Evolutionary conservation across 805 yeast genomes (phyloP).

Genomic region (Hanseniaspora meyeri): DNA sequence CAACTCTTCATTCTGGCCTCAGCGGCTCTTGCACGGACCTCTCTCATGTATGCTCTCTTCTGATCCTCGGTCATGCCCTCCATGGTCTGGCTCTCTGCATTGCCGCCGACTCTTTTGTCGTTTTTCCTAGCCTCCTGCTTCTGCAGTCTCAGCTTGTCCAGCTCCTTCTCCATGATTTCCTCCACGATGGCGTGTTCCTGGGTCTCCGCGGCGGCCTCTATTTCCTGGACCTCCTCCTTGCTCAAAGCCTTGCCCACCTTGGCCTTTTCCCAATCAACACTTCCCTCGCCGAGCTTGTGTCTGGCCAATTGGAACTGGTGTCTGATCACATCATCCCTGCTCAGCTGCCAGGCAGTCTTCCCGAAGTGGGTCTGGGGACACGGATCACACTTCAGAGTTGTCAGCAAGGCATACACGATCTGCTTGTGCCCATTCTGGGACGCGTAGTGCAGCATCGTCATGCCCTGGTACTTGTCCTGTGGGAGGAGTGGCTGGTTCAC

Average conservation of each 20-base stretch:
- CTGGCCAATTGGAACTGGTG: conserved; percentile 61
- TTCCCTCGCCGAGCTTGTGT: conserved; percentile 50
- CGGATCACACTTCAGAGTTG: conserved; percentile 62
- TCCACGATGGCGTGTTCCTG: conserved; percentile 32
- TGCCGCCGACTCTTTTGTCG: conserved; percentile 20
- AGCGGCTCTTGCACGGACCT: conserved; percentile 91
- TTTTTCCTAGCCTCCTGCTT: conserved; percentile 23
- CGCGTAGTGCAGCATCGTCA: conserved; percentile 56
- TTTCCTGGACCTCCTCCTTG: conserved; percentile 43
- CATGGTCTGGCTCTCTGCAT: conserved; percentile 32
- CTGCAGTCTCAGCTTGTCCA: conserved; percentile 33
- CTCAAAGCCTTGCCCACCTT: conserved; percentile 49
- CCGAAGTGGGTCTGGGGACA: conserved; percentile 39
- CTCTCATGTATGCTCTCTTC: conserved; percentile 69
- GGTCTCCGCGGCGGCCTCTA: conserved; percentile 29
- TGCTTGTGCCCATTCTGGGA: conserved; percentile 53
- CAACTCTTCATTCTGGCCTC: conserved; percentile 57
- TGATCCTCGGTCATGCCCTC: conserved; percentile 64
- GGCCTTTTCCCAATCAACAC: conserved; percentile 57
- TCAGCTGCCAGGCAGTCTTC: conserved; percentile 58
- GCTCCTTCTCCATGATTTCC: conserved; percentile 32
- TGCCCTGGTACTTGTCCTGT: conserved; percentile 30
- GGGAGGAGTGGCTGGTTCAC: conserved; percentile 50
- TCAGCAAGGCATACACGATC: conserved; percentile 49
- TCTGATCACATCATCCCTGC: conserved; percentile 35